A percentile compares a stretch with the other conserved stretches of the same genome.
phyloP scores from a whole-genome alignment of 1,284 basidiomycete species.

The Puccinia horiana region DNA sequence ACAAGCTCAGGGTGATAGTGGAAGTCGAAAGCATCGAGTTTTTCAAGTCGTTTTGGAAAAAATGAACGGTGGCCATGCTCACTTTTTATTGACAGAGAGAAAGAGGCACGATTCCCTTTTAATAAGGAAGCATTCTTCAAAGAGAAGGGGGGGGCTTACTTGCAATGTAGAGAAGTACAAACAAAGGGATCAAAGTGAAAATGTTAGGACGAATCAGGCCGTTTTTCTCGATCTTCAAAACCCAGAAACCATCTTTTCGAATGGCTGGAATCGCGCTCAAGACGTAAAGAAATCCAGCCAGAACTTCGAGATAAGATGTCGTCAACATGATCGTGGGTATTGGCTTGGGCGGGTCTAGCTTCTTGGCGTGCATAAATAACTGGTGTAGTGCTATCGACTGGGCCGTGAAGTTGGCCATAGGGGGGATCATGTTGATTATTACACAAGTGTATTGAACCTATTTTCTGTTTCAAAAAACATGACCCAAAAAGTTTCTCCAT shows the following conservation, averaged over 20 bases:
- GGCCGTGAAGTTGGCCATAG: background rate
- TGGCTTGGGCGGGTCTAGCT: background rate
- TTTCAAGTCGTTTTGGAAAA: constrained; percentile 6
- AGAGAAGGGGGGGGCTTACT: background rate
- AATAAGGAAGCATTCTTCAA: too few relatives aligned
- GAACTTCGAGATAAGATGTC: background rate
- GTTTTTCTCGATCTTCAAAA: constrained; percentile 12
- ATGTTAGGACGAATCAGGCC: constrained; percentile 1
- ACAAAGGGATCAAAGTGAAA: background rate
- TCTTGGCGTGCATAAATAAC: background rate
- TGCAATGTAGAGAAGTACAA: background rate
- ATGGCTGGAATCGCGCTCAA: constrained; percentile 6
- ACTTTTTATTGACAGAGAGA: background rate
- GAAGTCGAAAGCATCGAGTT: background rate
- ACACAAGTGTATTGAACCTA: background rate
- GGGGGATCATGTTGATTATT: background rate
- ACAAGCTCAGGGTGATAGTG: background rate
- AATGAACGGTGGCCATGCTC: background rate
- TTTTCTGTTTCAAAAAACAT: background rate
- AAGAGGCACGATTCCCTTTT: too few relatives aligned
- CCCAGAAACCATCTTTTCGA: constrained; percentile 4
- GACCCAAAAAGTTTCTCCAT: too few relatives aligned
- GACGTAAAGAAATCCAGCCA: background rate
- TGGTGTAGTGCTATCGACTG: constrained; percentile 8
- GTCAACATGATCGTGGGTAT: background rate